These are phyloP conservation scores for Poterioochromonas sp. DNA, from an alignment of 352 stramenopile genomes.

Conservation along the genomic window DNA sequence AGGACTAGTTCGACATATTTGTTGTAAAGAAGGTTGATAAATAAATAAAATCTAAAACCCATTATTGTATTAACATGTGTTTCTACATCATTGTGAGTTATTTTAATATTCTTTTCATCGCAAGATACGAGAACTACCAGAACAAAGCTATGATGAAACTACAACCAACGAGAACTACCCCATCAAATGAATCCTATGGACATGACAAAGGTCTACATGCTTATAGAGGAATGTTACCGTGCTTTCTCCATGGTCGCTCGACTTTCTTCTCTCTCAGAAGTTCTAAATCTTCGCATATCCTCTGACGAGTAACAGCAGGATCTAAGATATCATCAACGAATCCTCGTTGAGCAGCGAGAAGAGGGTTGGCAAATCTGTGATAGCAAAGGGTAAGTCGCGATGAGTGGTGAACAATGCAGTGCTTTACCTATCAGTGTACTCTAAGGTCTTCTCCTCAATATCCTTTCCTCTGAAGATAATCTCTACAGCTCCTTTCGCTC, in stretches of 20 bases:
- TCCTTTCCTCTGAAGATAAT: conserved; percentile 95
- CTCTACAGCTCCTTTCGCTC: conserved; percentile 87
- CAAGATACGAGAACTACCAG: too few relatives aligned
- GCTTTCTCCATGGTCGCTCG: conserved; percentile 82
- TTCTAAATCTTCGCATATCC: conserved; percentile 90
- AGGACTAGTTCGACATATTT: too few relatives aligned
- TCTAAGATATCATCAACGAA: conserved; percentile 98
- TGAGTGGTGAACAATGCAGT: neutral
- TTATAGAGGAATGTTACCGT: conserved; percentile 95
- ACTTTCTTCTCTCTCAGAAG: conserved; percentile 85
- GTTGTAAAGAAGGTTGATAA: too few relatives aligned
- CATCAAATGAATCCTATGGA: too few relatives aligned
- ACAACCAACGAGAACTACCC: too few relatives aligned
- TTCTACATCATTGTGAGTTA: too few relatives aligned
- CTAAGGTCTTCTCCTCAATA: conserved; percentile 82
- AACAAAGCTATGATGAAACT: too few relatives aligned
- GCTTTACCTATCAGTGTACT: conserved; percentile 70
- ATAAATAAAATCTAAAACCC: too few relatives aligned
- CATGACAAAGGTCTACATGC: too few relatives aligned
- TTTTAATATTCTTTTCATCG: too few relatives aligned
- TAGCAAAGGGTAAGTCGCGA: too few relatives aligned
- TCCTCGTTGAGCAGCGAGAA: conserved; percentile 86
- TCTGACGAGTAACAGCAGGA: conserved; percentile 74
- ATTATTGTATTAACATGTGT: too few relatives aligned
- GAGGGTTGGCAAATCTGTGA: conserved; percentile 81